phyloP scores from a whole-genome alignment of 768 basidiomycete species.

The Strobilomyces echinocephalus region DNA sequence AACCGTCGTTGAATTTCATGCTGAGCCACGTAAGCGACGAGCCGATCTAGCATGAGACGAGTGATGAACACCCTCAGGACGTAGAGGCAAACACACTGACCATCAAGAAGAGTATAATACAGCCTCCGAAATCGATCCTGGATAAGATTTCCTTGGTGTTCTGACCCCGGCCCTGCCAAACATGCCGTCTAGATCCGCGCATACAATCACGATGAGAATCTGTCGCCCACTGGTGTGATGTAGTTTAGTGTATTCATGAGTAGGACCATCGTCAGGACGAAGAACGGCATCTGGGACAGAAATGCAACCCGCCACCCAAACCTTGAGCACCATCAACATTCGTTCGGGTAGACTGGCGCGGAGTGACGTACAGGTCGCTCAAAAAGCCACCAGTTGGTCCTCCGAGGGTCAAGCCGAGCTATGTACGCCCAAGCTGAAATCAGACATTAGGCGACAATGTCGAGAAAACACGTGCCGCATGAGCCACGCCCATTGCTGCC shows the following conservation, averaged over 20 bases:
- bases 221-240: constrained; percentile 4
- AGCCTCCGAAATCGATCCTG: constrained; percentile 15
- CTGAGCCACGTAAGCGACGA: not conserved
- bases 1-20: constrained; percentile 12
- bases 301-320: not conserved
- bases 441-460: too few species aligned
- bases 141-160: constrained; percentile 3
- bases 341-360: not conserved
- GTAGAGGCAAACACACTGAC: not conserved
- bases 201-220: too few species aligned
- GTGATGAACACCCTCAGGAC: not conserved
- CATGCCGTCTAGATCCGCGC: not conserved
- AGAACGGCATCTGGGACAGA: constrained; percentile 6
- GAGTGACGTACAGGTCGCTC: constrained; percentile 6
- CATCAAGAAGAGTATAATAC: constrained; percentile 2
- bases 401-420: constrained; percentile 12
- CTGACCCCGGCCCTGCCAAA: constrained; percentile 6
- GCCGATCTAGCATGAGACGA: constrained; percentile 6
- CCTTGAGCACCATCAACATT: not conserved
- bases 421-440: not conserved
- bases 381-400: constrained; percentile 10
- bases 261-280: constrained; percentile 2
- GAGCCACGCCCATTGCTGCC: constrained; percentile 42
- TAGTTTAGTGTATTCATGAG: constrained; percentile 2
- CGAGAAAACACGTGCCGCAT: not conserved